Evolutionary conservation across 306 rosid genomes (phyloP), one percentile per base, ranked within the genome.

Genomic region (Styphnolobium japonicum): DNA sequence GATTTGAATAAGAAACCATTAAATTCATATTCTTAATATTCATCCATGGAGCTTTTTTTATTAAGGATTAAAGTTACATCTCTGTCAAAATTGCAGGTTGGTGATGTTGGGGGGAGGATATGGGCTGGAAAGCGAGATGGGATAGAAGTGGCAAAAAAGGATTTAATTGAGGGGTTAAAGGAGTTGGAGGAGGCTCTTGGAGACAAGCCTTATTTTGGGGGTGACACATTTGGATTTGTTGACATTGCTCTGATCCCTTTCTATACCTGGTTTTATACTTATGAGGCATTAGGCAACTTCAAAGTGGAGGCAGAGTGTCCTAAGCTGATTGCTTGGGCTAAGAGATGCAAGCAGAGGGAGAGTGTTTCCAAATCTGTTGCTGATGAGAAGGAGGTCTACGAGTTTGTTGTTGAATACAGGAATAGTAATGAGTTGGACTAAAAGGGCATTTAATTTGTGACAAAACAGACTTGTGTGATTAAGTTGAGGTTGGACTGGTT

Each of bases 141-240:
- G 15, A 75, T 52, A 0, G 67, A 74, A 60, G 40, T 29, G 12
- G 67, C 61, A 12, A 85, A 74, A 67, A 73, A 68, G 42, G 82
- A 82, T 1, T 56, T 82, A 1, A n/a, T 69, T 1, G 77, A 74
- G 66, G 16, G 27, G 45, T 62, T 82, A 10, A 82, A 79, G 67
- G 73, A 31, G 57, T n/a, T 86, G 18, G 89, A 86, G 62, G 77
- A 19, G 25, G 68, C 36, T 76, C 86, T 82, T 4, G 84, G 89
- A 4, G 78, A 75, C 43, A 79, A 86, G 67, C 68, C 52, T 12
- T 86, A 74, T 66, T 79, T 86, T 67, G 84, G 86, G 15, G 86
- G 80, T 10, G 73, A 79, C 16, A 40, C 29, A 4, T 67, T 85
- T 67, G 82, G 88, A n/a, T 85, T 71, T 55, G 69, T 66, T 14